A percentile compares a stretch with the other conserved stretches of the same genome.
Conservation (phyloP, 345 rosid species). For the Iberis pinnata region DNA sequence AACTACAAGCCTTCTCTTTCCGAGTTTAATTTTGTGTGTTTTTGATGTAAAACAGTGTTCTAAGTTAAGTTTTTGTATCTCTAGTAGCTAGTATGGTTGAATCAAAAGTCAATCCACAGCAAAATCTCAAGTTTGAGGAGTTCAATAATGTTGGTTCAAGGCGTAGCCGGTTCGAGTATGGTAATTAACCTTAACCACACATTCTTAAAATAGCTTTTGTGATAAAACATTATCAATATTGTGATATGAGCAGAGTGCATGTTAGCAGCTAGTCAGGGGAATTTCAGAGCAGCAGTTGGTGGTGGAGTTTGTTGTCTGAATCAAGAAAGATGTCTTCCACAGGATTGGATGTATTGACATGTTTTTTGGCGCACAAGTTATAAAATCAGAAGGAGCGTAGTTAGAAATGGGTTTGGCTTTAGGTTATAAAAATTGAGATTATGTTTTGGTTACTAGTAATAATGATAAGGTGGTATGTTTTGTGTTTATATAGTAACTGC, state of each 20-base stretch:
- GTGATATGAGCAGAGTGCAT: constrained; percentile 17
- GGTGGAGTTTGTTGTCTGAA: constrained; percentile 3
- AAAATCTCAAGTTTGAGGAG: constrained; percentile 17
- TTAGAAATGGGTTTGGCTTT: constrained; percentile 7
- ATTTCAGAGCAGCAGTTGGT: constrained; percentile 10
- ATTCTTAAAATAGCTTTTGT: too few relatives aligned
- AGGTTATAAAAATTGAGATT: constrained; percentile 12
- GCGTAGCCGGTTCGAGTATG: constrained; percentile 20
- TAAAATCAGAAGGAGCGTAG: neutral
- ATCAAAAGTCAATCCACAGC: neutral
- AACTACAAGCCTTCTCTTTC: neutral
- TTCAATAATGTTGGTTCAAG: neutral
- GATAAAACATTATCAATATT: too few relatives aligned
- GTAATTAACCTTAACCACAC: neutral
- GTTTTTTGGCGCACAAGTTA: neutral
- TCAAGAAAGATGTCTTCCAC: constrained; percentile 31
- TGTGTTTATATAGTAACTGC: too few relatives aligned
- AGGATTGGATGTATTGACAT: constrained; percentile 31
- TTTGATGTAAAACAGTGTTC: too few relatives aligned
- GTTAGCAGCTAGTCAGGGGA: constrained; percentile 19
- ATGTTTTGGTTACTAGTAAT: constrained; percentile 19
- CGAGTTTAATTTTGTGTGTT: neutral
- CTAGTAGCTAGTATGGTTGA: neutral
- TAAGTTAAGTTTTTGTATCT: neutral
- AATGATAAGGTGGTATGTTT: neutral